Evolutionary conservation across 257 asterid genomes (phyloP).

Genomic region (Nicotiana paniculata): DNA sequence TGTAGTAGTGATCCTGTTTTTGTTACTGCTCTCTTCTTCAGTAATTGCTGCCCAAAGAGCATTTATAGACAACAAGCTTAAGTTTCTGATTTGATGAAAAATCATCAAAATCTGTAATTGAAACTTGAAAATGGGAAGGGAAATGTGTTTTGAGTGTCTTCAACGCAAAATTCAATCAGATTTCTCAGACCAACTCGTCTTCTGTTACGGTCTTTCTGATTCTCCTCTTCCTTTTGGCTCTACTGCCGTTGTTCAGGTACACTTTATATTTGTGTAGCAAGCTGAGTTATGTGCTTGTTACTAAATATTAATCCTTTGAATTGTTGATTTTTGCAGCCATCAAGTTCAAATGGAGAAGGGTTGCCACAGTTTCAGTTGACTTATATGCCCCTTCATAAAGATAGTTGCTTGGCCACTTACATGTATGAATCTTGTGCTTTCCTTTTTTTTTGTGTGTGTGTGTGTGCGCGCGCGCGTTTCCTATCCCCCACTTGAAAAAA

Average conservation of each 20-base stretch:
- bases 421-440: slow-evolving; percentile 41
- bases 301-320: neutral
- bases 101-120: neutral
- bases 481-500: neutral
- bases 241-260: slow-evolving; percentile 70
- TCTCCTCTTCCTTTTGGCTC: slow-evolving; percentile 71
- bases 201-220: slow-evolving; percentile 56
- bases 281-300: neutral
- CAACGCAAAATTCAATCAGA: slow-evolving; percentile 62
- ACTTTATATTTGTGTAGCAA: neutral
- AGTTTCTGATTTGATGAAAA: neutral
- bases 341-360: slow-evolving; percentile 33
- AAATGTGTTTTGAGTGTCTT: slow-evolving; percentile 75
- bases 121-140: slow-evolving; percentile 20
- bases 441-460: no score
- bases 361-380: slow-evolving; percentile 48
- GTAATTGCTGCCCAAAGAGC: neutral
- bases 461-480: neutral
- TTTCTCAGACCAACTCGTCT: slow-evolving; percentile 46
- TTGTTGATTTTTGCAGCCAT: slow-evolving; percentile 34
- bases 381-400: slow-evolving; percentile 38
- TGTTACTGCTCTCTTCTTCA: neutral
- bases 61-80: neutral
- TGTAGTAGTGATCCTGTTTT: neutral
- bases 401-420: slow-evolving; percentile 64